Conservation (phyloP, 1,139 yeast species). For the Debaryomycetaceae sp. region DNA sequence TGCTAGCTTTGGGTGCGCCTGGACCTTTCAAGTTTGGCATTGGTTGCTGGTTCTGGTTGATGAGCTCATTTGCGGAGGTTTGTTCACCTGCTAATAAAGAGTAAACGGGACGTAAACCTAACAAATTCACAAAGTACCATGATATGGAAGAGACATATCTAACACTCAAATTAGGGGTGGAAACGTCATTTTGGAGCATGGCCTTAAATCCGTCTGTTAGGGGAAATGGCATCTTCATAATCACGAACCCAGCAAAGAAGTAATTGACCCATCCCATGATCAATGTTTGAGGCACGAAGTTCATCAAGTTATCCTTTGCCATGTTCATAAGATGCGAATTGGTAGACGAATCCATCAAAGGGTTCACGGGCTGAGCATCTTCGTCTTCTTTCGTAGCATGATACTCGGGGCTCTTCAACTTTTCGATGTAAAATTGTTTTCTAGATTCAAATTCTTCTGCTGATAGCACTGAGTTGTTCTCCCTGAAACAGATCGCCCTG, state of each 20-base stretch:
- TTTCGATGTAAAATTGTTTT: constrained; percentile 39
- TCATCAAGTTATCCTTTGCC: constrained; percentile 79
- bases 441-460: constrained; percentile 46
- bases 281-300: constrained; percentile 84
- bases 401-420: constrained; percentile 50
- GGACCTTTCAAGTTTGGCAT: constrained; percentile 47
- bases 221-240: constrained; percentile 61
- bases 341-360: constrained; percentile 66
- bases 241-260: constrained; percentile 88
- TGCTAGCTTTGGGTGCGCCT: constrained; percentile 58
- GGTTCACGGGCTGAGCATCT: constrained; percentile 50
- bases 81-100: constrained; percentile 63
- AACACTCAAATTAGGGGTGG: constrained; percentile 80
- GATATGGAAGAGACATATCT: constrained; percentile 94
- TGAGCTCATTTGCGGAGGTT: constrained; percentile 46
- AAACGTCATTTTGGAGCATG: constrained; percentile 87
- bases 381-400: constrained; percentile 43
- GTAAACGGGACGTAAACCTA: constrained; percentile 82
- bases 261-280: constrained; percentile 97
- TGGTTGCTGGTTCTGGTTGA: constrained; percentile 44
- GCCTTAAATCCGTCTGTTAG: constrained; percentile 84
- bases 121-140: constrained; percentile 91
- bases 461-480: constrained; percentile 46
- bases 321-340: constrained; percentile 76
- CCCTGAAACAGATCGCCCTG: constrained; percentile 52